A percentile compares a stretch with the other conserved stretches of the same genome.
phyloP scores from a whole-genome alignment of 768 basidiomycete species.

The Coprinopsis strossmayeri region DNA sequence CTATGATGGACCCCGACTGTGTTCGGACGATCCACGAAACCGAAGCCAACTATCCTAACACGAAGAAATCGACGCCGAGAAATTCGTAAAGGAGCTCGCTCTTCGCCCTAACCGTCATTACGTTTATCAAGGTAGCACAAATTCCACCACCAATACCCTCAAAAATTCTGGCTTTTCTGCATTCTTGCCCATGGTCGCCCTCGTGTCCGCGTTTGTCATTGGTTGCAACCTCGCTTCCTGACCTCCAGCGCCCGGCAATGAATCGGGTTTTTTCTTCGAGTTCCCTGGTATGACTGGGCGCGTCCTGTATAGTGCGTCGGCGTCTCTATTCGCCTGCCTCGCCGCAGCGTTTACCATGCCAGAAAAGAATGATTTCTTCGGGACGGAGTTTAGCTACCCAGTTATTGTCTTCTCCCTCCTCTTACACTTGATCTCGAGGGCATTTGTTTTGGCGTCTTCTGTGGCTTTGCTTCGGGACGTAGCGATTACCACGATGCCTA shows the following conservation, averaged over 20 bases:
- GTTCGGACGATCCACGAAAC: slow-evolving; percentile 4
- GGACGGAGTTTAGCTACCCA: background rate
- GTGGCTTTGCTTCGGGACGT: background rate
- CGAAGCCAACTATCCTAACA: slow-evolving; percentile 1
- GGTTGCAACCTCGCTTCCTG: background rate
- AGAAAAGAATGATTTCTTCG: background rate
- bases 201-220: background rate
- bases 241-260: background rate
- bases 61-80: background rate
- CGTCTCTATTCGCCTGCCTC: background rate
- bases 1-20: slow-evolving; percentile 1
- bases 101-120: slow-evolving; percentile 2
- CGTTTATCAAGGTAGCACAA: background rate
- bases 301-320: background rate
- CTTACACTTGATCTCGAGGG: background rate
- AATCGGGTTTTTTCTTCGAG: background rate
- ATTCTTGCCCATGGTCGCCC: background rate
- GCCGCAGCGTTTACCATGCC: background rate
- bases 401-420: slow-evolving; percentile 1
- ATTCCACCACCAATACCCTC: background rate
- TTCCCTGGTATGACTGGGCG: background rate
- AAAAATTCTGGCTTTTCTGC: background rate
- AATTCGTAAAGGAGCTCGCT: background rate
- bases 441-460: background rate
- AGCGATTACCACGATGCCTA: background rate